A percentile compares a stretch with the other conserved stretches of the same genome.
phyloP scores from a whole-genome alignment of 345 rosid genomes.

The Corymbia maculata region DNA sequence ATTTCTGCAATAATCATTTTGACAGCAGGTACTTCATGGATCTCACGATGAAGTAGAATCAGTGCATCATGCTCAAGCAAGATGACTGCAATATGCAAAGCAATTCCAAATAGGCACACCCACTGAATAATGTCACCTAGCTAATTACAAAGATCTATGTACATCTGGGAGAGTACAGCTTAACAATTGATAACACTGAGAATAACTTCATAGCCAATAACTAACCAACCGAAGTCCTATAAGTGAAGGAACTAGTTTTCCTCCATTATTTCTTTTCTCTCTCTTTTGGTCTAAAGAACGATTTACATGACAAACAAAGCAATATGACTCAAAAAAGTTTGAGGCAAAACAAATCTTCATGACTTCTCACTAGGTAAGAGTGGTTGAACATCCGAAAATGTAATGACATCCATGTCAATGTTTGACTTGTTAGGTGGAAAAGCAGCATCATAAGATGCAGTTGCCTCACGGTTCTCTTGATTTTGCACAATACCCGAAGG shows the following conservation, averaged over 20 bases:
- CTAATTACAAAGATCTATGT: not conserved
- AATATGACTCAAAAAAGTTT: not conserved
- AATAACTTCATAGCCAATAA: not conserved
- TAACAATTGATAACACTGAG: not conserved
- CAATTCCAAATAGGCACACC: not conserved
- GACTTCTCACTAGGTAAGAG: not conserved
- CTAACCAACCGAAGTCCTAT: not conserved
- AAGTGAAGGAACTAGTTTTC: not conserved
- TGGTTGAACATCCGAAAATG: not conserved
- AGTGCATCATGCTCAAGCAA: not conserved
- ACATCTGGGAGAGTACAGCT: too few relatives aligned
- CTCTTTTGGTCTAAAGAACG: not conserved
- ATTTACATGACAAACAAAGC: not conserved
- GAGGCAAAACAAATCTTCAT: not conserved
- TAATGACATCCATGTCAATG: not conserved
- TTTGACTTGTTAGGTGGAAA: not conserved
- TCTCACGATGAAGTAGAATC: not conserved
- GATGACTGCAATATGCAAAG: not conserved
- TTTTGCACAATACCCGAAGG: not conserved
- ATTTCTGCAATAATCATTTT: too few relatives aligned
- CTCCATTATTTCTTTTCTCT: not conserved
- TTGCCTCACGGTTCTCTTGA: not conserved
- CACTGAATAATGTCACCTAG: not conserved
- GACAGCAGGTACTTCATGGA: not conserved
- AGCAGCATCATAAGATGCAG: not conserved